Evolutionary conservation across 73 alveolate genomes (phyloP).

Genomic region (Effrenium voratum): DNA sequence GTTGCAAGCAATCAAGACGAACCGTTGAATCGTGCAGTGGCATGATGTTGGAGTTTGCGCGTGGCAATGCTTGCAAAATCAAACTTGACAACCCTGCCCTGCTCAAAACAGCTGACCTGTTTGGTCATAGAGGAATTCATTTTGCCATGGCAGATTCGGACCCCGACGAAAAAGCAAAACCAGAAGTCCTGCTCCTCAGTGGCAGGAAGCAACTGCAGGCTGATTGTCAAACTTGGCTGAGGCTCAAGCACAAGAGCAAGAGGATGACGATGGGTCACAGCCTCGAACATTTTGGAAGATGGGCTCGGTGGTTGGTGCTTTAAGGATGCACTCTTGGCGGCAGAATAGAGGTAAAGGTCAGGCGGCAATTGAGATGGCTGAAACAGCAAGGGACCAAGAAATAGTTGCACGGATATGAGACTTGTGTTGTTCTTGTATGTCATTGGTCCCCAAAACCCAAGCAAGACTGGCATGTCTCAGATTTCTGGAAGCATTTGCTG

Average conservation of each 20-base stretch:
- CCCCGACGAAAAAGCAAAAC: slow-evolving; percentile 79
- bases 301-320: too few relatives aligned
- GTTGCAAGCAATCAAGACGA: background rate
- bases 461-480: too few relatives aligned
- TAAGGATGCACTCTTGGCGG: too few relatives aligned
- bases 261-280: background rate
- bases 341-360: too few relatives aligned
- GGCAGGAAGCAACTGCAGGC: background rate
- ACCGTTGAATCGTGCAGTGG: background rate
- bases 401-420: too few relatives aligned
- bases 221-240: background rate
- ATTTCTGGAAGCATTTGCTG: too few relatives aligned
- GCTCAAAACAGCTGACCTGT: slow-evolving; percentile 26
- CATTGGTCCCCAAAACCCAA: too few relatives aligned
- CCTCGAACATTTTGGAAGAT: too few relatives aligned
- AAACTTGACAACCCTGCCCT: background rate
- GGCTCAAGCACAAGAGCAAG: slow-evolving; percentile 52
- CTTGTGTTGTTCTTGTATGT: too few relatives aligned
- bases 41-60: background rate
- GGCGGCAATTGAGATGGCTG: too few relatives aligned
- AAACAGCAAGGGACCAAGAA: too few relatives aligned
- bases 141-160: slow-evolving; percentile 92
- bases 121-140: slow-evolving; percentile 63
- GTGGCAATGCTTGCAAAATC: background rate
- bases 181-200: background rate